Percentiles rank a stretch among this genome's conserved stretches.
Evolutionary conservation across 2,329 filamentous ascomycete species (phyloP).

Genomic region (Monosporascus sp.): DNA sequence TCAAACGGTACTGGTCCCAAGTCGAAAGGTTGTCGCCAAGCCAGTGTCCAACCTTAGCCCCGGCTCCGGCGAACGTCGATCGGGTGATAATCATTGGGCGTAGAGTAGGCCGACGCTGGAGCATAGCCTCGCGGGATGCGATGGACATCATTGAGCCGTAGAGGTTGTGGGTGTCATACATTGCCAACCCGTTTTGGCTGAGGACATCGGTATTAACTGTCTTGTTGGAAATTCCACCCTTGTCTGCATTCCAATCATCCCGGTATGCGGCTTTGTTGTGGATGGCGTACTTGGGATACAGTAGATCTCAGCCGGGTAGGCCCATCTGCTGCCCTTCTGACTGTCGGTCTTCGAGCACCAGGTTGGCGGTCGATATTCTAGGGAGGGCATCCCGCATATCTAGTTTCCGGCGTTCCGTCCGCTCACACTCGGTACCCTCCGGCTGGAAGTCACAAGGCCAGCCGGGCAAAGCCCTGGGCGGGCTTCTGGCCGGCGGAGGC

Average conservation of each 20-base stretch:
- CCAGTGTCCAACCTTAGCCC: conserved; percentile 58
- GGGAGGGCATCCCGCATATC: conserved; percentile 23
- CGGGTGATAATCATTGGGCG: conserved; percentile 71
- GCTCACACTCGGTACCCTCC: conserved; percentile 31
- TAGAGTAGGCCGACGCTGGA: conserved; percentile 54
- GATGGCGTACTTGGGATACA: conserved; percentile 61
- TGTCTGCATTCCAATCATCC: conserved; percentile 35
- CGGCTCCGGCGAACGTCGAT: conserved; percentile 70
- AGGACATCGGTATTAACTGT: conserved; percentile 64
- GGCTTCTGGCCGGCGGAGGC: conserved; percentile 56
- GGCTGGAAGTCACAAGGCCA: conserved; percentile 67
- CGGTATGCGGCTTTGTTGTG: conserved; percentile 52
- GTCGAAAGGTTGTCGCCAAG: conserved; percentile 52
- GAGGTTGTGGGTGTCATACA: conserved; percentile 74
- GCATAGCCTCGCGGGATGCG: conserved; percentile 61
- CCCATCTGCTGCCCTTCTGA: conserved; percentile 43
- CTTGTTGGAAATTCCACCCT: conserved; percentile 47
- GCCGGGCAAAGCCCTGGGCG: conserved; percentile 61
- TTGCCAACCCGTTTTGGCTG: conserved; percentile 60
- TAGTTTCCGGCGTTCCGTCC: conserved; percentile 14
- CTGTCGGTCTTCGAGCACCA: conserved; percentile 14
- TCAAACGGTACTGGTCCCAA: conserved; percentile 55
- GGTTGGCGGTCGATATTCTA: conserved; percentile 16
- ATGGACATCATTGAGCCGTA: conserved; percentile 74
- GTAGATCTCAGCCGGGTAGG: conserved; percentile 56